Evolutionary conservation across 1,284 basidiomycete genomes (phyloP).

Genomic region (Papiliotrema laurentii): DNA sequence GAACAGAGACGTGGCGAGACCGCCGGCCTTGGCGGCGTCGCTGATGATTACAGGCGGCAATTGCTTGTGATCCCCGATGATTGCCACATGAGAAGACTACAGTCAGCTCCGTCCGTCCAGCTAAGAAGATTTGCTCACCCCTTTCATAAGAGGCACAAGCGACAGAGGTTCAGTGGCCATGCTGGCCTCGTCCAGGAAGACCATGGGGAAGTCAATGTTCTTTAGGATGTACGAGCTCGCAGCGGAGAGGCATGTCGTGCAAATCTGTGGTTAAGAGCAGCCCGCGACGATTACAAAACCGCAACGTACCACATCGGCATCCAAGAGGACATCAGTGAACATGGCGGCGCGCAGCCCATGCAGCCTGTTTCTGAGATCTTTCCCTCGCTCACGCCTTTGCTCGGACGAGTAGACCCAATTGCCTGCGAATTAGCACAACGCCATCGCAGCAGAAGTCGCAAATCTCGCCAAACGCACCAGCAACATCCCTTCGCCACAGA

Average conservation of each 20-base stretch:
- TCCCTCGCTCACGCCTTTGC: constrained; percentile 1
- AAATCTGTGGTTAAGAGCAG: constrained; percentile 55
- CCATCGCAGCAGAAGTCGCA: no score
- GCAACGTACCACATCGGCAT: constrained; percentile 67
- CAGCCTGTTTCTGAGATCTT: constrained; percentile 21
- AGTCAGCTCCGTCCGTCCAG: background rate
- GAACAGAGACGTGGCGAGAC: constrained; percentile 76
- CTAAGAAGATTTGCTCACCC: constrained; percentile 54
- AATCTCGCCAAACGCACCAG: constrained; percentile 5
- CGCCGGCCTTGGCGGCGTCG: constrained; percentile 63
- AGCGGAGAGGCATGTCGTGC: constrained; percentile 75
- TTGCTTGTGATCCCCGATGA: constrained; percentile 96
- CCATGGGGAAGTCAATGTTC: constrained; percentile 81
- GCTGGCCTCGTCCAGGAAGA: constrained; percentile 90
- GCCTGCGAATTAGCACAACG: no score
- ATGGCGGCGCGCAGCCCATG: constrained; percentile 20
- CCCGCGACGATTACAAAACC: constrained; percentile 4
- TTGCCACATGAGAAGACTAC: constrained; percentile 71
- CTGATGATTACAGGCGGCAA: constrained; percentile 84
- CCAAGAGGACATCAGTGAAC: constrained; percentile 55
- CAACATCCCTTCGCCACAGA: constrained; percentile 14
- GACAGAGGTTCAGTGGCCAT: constrained; percentile 93
- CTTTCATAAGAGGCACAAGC: constrained; percentile 81
- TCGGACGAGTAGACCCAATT: background rate
- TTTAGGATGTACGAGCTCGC: constrained; percentile 50